Base-by-base conservation (phyloP, 495 filamentous ascomycete species). In the Penicillium verhagenii region DNA sequence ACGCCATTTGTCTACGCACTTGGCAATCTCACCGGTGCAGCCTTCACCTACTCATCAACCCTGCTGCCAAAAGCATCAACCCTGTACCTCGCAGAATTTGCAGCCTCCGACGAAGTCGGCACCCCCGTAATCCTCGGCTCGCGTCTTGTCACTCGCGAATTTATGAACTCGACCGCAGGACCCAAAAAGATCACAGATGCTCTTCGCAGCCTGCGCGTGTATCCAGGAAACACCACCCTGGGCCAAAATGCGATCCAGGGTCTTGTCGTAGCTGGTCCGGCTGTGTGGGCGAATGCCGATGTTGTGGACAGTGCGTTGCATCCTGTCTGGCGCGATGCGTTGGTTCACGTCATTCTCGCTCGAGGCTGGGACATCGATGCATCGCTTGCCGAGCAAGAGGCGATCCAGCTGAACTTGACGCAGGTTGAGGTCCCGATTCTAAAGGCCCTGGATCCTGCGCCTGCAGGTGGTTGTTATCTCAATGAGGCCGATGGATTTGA, bases 401-500 rank as follows among this genome's bases (percentile, higher is more conserved):
- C 63, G n/a, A 65, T 71, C n/a, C 56, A 70, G 52, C 65, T 61
- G 13, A 72, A 76, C 8, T 31, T 76, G 50, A 75, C 69, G 1
- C 65, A 72, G 11, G 62, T 69, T 6, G 63, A 72, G 11, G 73
- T 78, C 6, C 61, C 70, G 5, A 66, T 75, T 24, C 63, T 80
- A 2, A 72, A 75, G 25, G 68, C 70, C 6, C 54, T 82, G 11
- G 68, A 71, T 29, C 45, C 45, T 4, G 64, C 64, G 2, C 47
- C 58, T 39, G 49, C 42, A 14, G 68, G 69, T 64, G 80, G 79
- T 5, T 64, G 75, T 0, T 82, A 82, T 56, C 35, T 73, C 52
- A 82, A 82, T 37, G 79, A 82, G 60, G 78, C 72, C 0, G 72
- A 81, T 57, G 55, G 67, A 1, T 71, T 76, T 53, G 78, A 80